phyloP scores from a whole-genome alignment of 768 basidiomycete genomes.

The Sutorius australiensis region DNA sequence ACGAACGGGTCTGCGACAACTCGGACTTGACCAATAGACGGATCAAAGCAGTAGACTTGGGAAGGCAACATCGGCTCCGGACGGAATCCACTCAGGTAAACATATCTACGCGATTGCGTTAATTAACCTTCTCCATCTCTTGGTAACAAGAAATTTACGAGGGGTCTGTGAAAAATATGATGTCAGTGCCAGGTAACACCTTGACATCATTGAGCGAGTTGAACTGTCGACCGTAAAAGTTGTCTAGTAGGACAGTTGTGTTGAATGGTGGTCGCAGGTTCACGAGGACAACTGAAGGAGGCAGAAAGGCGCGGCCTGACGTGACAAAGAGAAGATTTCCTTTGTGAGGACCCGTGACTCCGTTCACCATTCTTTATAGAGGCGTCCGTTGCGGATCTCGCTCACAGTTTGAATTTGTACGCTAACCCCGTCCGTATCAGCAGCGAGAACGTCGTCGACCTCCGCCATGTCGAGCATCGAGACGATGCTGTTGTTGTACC shows the following conservation, averaged over 20 bases:
- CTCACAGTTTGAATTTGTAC: background rate
- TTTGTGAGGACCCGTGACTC: background rate
- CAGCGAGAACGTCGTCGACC: background rate
- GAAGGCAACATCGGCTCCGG: background rate
- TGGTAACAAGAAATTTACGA: background rate
- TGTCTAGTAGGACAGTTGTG: background rate
- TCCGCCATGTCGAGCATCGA: background rate
- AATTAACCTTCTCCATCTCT: background rate
- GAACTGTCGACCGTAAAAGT: background rate
- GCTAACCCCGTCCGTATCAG: too few species aligned
- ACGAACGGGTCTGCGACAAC: background rate
- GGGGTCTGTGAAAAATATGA: background rate
- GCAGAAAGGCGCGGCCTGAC: background rate
- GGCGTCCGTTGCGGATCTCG: background rate
- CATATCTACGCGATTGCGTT: background rate
- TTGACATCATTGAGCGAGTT: background rate
- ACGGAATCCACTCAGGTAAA: background rate
- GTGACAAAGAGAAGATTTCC: background rate
- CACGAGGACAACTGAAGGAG: background rate
- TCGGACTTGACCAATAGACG: background rate
- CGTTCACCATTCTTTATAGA: background rate
- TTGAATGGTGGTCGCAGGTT: background rate
- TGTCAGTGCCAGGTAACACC: background rate
- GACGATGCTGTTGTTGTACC: background rate
- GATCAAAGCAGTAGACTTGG: background rate